Evolutionary conservation across 2,329 filamentous ascomycete genomes (phyloP), one percentile per base, ranked within the genome.

Genomic region (Colletotrichum sp.): DNA sequence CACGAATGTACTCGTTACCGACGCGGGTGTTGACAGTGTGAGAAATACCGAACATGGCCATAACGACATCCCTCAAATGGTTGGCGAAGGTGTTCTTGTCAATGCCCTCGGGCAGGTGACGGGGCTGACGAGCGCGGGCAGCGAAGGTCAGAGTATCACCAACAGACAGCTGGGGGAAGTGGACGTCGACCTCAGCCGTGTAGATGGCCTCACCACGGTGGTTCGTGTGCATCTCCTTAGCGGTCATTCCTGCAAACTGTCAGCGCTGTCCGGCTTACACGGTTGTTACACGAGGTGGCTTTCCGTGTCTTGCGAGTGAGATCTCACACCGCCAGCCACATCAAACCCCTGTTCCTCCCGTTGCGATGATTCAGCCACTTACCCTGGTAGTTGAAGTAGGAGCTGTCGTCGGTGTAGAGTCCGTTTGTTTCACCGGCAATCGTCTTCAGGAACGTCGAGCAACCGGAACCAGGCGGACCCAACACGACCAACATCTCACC

Each of bases 121-220:
- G 89, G 4, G 93, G 93, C 66, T 93, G 90, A 71, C 93, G 89
- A 8, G 94, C 93, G 21, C 91, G 88, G 6, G 94, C 94, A 21
- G 94, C 94, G 77, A 96, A 96, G 70, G 91, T 93, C 62, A 96
- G 88, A 2, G 95, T 97, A 80, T 96, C 93, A 67, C 94, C 94
- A 58, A 96, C 94, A 3, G 91, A 93, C 79, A 97, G 85, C 85
- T 93, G 91, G 15, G 94, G 94, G 81, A 96, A 96, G 84, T 96
- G 94, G 6, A 94, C 93, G 82, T 97, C 95, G 43, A 95, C 93
- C 83, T 97, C 95, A 75, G 94, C 94, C 0, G 94, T 96, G 85
- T 97, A 97, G 82, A 97, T 96, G 77, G 94, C 94, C 84, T 97
- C 95, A 78, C 95, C 95, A 32, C 94, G 93, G 85, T 96, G 96